These are phyloP conservation scores for Cytospora piceicola DNA, from an alignment of 2,329 filamentous ascomycete genomes.

Conservation along the genomic window DNA sequence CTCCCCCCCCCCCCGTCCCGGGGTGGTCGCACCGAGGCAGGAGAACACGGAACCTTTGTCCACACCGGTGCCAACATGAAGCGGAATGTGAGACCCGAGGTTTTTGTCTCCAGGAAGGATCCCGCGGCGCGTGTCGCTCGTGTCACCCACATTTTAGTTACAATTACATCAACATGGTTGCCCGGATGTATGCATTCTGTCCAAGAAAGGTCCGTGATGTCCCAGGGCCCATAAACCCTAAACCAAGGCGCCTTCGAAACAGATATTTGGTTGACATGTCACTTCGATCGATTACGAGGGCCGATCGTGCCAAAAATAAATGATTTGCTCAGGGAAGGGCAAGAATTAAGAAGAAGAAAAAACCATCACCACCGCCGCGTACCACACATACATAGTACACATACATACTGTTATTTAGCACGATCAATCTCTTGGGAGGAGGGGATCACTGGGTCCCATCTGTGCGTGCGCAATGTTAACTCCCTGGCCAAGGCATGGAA, in stretches of 20 bases:
- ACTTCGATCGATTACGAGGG: constrained; percentile 12
- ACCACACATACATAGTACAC: not conserved
- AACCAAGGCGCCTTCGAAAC: constrained; percentile 9
- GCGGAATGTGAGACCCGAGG: constrained; percentile 8
- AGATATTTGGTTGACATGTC: constrained; percentile 12
- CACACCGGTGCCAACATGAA: constrained; percentile 15
- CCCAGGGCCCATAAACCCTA: constrained; percentile 17
- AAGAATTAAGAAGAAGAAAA: too few relatives aligned
- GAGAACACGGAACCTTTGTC: constrained; percentile 12
- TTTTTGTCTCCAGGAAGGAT: not conserved
- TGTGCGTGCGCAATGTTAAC: constrained; percentile 8
- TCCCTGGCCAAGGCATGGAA: constrained; percentile 15
- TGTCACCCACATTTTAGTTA: not conserved
- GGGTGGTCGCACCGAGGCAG: constrained; percentile 13
- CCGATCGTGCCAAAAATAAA: constrained; percentile 21
- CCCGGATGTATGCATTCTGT: not conserved
- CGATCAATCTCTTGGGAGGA: not conserved
- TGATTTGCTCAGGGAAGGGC: constrained; percentile 21
- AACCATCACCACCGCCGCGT: not conserved
- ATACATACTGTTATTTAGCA: not conserved
- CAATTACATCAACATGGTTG: too few relatives aligned
- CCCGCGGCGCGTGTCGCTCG: not conserved
- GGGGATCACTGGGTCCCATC: not conserved
- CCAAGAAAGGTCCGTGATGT: constrained; percentile 5
- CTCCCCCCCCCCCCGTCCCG: constrained; percentile 17